phyloP scores from a whole-genome alignment of 768 basidiomycete genomes.

The Pilatotrama ljubarskyi region DNA sequence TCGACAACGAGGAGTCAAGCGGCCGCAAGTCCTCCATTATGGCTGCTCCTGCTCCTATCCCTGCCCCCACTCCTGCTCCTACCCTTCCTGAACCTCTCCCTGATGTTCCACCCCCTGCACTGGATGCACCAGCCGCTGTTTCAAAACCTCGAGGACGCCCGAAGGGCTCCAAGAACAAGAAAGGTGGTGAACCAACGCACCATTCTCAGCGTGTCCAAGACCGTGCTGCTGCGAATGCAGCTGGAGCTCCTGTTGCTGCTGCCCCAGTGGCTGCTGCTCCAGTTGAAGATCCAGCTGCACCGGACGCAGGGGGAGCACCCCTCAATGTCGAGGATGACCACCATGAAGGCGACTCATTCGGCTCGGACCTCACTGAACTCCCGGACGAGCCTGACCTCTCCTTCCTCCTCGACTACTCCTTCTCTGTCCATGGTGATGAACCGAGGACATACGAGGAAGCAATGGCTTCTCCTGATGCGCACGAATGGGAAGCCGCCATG shows the following conservation, averaged over 20 bases:
- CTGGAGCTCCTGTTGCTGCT: neutral
- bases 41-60: neutral
- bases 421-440: neutral
- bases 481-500: conserved; percentile 23
- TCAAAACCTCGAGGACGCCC: conserved; percentile 1
- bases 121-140: neutral
- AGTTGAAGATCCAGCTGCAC: neutral
- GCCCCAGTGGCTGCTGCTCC: neutral
- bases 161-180: conserved; percentile 8
- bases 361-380: neutral
- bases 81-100: neutral
- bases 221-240: neutral
- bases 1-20: neutral
- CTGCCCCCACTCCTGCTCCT: no score
- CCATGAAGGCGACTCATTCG: neutral
- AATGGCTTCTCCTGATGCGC: neutral
- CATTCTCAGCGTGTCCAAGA: neutral
- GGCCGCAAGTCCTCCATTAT: neutral
- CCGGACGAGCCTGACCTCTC: neutral
- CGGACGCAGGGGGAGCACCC: neutral
- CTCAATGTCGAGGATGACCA: neutral
- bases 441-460: neutral
- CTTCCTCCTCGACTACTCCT: neutral
- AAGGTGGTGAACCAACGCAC: neutral
- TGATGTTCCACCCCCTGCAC: neutral